These are phyloP conservation scores for Globisporangium rhizosaccharum DNA, from an alignment of 352 stramenopile genomes.

Conservation along the genomic window DNA sequence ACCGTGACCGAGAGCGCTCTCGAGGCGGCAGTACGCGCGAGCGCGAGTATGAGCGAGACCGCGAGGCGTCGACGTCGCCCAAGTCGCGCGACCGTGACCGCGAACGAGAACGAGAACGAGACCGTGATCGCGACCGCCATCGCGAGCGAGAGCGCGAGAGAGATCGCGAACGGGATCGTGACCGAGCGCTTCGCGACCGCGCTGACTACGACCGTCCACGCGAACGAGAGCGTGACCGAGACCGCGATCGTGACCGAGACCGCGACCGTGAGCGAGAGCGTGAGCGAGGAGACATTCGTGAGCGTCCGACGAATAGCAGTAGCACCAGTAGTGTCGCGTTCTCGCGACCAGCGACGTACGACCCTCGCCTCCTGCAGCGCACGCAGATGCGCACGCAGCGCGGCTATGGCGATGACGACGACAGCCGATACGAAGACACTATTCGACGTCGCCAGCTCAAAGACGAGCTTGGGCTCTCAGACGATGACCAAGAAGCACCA, in stretches of 20 bases:
- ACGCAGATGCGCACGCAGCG: slow-evolving; percentile 29
- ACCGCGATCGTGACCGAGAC: slow-evolving; percentile 24
- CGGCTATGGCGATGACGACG: slow-evolving; percentile 39
- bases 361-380: slow-evolving; percentile 60
- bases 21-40: slow-evolving; percentile 5
- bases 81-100: slow-evolving; percentile 24
- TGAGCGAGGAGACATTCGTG: slow-evolving; percentile 1
- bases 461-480: slow-evolving; percentile 74
- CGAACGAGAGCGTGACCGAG: slow-evolving; percentile 26
- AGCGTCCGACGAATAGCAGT: neutral
- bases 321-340: slow-evolving; percentile 36
- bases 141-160: slow-evolving; percentile 20
- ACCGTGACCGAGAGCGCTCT: slow-evolving; percentile 9
- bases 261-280: slow-evolving; percentile 13
- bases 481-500: slow-evolving; percentile 34
- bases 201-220: slow-evolving; percentile 19
- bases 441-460: slow-evolving; percentile 63
- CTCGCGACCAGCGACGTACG: slow-evolving; percentile 79
- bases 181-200: slow-evolving; percentile 29
- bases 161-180: slow-evolving; percentile 27
- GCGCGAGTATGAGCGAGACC: slow-evolving; percentile 24
- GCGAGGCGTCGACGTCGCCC: slow-evolving; percentile 13
- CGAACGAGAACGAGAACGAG: slow-evolving; percentile 25
- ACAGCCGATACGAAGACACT: slow-evolving; percentile 31
- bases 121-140: slow-evolving; percentile 22